Conservation (phyloP, 352 stramenopile genomes). For the Globisporangium lucens region DNA sequence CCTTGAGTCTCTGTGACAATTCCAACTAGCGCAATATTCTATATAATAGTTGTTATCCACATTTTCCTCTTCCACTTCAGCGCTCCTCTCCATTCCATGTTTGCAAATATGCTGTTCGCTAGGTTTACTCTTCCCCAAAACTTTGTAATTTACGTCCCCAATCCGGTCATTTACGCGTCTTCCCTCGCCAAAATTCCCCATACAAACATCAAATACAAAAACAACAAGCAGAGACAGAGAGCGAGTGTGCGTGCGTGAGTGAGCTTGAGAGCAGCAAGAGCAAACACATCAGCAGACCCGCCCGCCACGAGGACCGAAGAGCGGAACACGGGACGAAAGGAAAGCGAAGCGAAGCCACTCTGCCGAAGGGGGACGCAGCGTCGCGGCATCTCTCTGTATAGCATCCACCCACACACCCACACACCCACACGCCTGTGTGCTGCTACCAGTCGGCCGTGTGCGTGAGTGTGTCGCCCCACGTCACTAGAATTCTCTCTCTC, state of each 20-base stretch:
- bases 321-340: neutral
- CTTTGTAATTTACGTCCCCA: neutral
- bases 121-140: neutral
- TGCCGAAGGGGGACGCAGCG: neutral
- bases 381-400: neutral
- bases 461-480: neutral
- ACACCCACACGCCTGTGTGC: no score
- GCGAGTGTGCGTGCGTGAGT: slow-evolving; percentile 4
- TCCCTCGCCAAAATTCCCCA: neutral
- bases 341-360: neutral
- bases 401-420: neutral
- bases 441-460: neutral
- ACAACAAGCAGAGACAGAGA: slow-evolving; percentile 1
- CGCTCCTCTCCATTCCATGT: neutral
- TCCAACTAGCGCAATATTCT: neutral
- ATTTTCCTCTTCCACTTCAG: neutral
- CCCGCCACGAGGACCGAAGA: neutral
- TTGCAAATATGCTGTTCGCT: neutral
- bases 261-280: neutral
- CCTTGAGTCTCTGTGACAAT: neutral
- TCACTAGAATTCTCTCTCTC: slow-evolving; percentile 1
- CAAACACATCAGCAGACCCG: neutral
- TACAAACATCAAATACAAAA: neutral
- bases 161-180: neutral
- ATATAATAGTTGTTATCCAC: neutral